Conservation (phyloP, 2,329 filamentous ascomycete species). For the Teratosphaeria nubilosa region DNA sequence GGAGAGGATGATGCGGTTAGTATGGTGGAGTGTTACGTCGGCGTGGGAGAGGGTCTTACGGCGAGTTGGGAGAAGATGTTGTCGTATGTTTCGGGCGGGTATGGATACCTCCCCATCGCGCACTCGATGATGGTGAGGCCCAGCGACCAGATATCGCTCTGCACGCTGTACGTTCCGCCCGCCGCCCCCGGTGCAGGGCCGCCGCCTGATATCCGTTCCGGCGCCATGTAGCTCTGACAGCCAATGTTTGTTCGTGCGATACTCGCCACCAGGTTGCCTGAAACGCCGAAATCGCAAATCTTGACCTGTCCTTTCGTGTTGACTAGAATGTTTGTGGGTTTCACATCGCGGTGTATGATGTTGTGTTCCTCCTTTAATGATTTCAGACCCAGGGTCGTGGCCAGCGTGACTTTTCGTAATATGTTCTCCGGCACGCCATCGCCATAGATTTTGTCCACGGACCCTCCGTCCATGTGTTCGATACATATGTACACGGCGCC, state of each 20-base stretch:
- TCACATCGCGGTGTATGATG: conserved; percentile 97
- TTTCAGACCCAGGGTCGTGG: conserved; percentile 85
- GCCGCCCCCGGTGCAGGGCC: conserved; percentile 62
- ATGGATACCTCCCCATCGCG: conserved; percentile 87
- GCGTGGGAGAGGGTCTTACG: conserved; percentile 47
- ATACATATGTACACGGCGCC: conserved; percentile 99
- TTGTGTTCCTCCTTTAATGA: conserved; percentile 95
- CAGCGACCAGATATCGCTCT: conserved; percentile 96
- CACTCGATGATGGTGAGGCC: conserved; percentile 94
- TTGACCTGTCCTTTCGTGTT: conserved; percentile 89
- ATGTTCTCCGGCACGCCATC: conserved; percentile 85
- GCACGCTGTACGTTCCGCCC: conserved; percentile 87
- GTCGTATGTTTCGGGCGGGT: conserved; percentile 92
- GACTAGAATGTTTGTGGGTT: conserved; percentile 94
- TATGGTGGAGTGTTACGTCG: not conserved
- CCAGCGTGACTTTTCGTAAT: conserved; percentile 78
- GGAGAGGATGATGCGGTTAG: not conserved
- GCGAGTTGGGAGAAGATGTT: conserved; percentile 97
- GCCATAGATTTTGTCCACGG: conserved; percentile 88
- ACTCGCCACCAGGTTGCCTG: conserved; percentile 89
- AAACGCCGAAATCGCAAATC: conserved; percentile 97
- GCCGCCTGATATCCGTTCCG: conserved; percentile 84
- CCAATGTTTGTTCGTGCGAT: conserved; percentile 99
- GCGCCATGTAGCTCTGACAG: conserved; percentile 98
- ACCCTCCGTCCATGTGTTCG: conserved; percentile 98